Percentiles rank a stretch among this genome's conserved stretches.
These are phyloP conservation scores for Antrodiella citrinella DNA, from an alignment of 768 basidiomycete species.

Conservation along the genomic window DNA sequence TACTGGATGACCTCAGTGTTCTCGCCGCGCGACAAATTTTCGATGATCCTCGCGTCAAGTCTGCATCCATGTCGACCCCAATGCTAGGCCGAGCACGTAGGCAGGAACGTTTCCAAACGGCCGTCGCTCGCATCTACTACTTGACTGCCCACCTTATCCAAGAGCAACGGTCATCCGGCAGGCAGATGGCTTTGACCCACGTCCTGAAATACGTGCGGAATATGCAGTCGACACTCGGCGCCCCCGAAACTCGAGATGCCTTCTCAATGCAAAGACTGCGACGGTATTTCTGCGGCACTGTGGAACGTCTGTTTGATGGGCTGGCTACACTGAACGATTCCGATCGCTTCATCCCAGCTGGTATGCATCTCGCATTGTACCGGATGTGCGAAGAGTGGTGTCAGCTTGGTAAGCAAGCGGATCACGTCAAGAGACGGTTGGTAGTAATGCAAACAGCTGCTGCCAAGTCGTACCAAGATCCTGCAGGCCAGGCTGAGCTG, in stretches of 20 bases:
- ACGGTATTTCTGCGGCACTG: conserved; percentile 84
- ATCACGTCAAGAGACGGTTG: conserved; percentile 61
- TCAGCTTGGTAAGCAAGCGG: conserved; percentile 69
- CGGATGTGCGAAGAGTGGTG: conserved; percentile 93
- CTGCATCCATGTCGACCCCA: conserved; percentile 27
- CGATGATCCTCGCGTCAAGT: conserved; percentile 58
- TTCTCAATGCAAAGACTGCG: conserved; percentile 73
- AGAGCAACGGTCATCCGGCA: conserved; percentile 56
- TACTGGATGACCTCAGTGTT: conserved; percentile 77
- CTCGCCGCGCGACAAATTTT: conserved; percentile 79
- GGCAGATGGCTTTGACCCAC: conserved; percentile 66
- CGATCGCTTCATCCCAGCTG: conserved; percentile 67
- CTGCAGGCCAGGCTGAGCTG: conserved; percentile 35
- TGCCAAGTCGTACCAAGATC: conserved; percentile 44
- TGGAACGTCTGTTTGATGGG: conserved; percentile 80
- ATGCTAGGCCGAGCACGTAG: conserved; percentile 50
- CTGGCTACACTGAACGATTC: conserved; percentile 61
- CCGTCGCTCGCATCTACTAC: conserved; percentile 83
- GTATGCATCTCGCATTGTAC: conserved; percentile 74
- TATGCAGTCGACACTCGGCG: conserved; percentile 70
- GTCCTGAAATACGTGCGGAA: conserved; percentile 83
- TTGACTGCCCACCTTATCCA: conserved; percentile 74
- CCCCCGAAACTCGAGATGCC: conserved; percentile 65
- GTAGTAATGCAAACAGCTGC: conserved; percentile 65
- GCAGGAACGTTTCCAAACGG: conserved; percentile 75